phyloP scores from a whole-genome alignment of 1,139 yeast species.

The Wickerhamomyces sp. region DNA sequence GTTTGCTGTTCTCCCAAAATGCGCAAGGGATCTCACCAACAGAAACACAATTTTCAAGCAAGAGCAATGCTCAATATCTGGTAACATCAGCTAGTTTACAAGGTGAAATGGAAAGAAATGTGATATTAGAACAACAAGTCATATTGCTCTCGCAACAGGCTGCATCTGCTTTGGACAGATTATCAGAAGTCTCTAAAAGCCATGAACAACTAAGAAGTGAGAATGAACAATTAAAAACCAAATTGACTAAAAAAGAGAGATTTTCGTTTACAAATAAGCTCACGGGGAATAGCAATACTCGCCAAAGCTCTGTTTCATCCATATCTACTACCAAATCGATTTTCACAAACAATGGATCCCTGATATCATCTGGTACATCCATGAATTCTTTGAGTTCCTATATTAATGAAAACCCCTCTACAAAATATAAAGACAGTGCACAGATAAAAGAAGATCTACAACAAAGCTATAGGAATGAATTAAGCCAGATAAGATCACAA shows the following conservation, averaged over 20 bases:
- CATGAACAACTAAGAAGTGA: slow-evolving; percentile 25
- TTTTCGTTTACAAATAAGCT: slow-evolving; percentile 4
- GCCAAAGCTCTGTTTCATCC: slow-evolving; percentile 11
- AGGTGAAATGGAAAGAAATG: slow-evolving; percentile 21
- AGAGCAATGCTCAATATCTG: not conserved
- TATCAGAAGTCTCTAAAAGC: slow-evolving; percentile 28
- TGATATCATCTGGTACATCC: slow-evolving; percentile 19
- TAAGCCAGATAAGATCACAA: slow-evolving; percentile 8
- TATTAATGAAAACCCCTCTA: slow-evolving; percentile 1
- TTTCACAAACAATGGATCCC: slow-evolving; percentile 6
- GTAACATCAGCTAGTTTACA: slow-evolving; percentile 10
- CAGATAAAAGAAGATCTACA: slow-evolving; percentile 5
- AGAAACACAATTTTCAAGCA: slow-evolving; percentile 8
- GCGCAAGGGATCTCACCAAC: slow-evolving; percentile 10
- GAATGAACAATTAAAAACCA: slow-evolving; percentile 24
- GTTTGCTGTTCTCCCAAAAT: slow-evolving; percentile 8
- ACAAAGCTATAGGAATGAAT: slow-evolving; percentile 9
- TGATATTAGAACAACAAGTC: slow-evolving; percentile 19
- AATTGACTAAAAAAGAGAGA: slow-evolving; percentile 4
- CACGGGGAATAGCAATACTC: slow-evolving; percentile 4
- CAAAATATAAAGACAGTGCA: not conserved
- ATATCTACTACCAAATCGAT: slow-evolving; percentile 4
- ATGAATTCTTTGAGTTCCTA: slow-evolving; percentile 16
- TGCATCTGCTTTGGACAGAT: slow-evolving; percentile 20
- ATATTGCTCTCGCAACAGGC: slow-evolving; percentile 28